These are phyloP conservation scores for Polychytrium aggregatum DNA, from an alignment of 192 early-diverging fungal species.

Conservation along the genomic window DNA sequence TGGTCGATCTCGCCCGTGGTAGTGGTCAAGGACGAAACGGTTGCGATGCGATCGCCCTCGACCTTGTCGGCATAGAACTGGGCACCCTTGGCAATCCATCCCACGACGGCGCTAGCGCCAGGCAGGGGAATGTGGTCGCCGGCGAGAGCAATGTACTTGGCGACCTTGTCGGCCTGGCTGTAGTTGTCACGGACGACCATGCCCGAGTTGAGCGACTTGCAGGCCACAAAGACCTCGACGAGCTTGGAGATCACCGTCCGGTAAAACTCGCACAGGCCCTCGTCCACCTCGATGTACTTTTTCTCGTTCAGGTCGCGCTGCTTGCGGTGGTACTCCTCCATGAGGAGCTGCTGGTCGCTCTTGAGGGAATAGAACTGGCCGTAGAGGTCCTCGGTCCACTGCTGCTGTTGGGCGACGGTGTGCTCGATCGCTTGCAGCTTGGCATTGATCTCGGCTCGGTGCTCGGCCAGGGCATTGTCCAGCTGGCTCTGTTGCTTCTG, in stretches of 20 bases:
- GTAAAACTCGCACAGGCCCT: constrained; percentile 1
- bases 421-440: too few relatives aligned
- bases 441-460: too few relatives aligned
- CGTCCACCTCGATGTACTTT: neutral
- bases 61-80: too few relatives aligned
- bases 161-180: constrained; percentile 5
- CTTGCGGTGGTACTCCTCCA: constrained; percentile 11
- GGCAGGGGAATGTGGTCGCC: constrained; percentile 10
- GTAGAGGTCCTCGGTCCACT: constrained; percentile 10
- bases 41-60: too few relatives aligned
- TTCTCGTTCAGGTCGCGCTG: constrained; percentile 7
- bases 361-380: constrained; percentile 5
- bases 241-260: constrained; percentile 4
- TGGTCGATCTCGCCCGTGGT: too few relatives aligned
- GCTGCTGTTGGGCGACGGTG: constrained; percentile 2
- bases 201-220: constrained; percentile 7
- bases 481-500: too few relatives aligned
- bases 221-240: constrained; percentile 9
- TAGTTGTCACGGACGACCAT: constrained; percentile 7
- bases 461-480: too few relatives aligned
- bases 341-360: constrained; percentile 4
- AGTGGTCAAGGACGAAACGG: too few relatives aligned
- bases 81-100: constrained; percentile 7
- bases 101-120: constrained; percentile 2
- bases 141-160: neutral